These are phyloP conservation scores for Rhynchospora breviuscula DNA, from an alignment of 176 grass and related monocot species.

Conservation along the genomic window DNA sequence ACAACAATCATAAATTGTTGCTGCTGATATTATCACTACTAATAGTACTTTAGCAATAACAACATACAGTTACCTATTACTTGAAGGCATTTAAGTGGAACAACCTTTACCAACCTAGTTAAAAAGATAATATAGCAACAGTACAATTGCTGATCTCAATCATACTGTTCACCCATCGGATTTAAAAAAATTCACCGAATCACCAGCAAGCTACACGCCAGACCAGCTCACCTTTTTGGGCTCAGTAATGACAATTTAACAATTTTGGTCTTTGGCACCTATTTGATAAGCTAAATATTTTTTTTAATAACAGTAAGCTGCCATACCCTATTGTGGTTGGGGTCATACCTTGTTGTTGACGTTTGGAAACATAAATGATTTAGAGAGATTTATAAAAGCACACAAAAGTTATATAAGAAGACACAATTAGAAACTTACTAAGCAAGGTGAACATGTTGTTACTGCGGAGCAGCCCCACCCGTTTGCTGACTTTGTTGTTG, in stretches of 20 bases:
- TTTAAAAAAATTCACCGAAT: neutral
- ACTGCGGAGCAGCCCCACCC: neutral
- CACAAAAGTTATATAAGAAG: neutral
- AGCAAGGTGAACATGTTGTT: neutral
- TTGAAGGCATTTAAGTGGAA: neutral
- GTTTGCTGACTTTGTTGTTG: constrained; percentile 33
- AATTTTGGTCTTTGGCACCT: neutral
- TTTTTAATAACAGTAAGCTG: neutral
- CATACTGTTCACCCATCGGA: neutral
- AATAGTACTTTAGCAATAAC: neutral
- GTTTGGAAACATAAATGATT: neutral
- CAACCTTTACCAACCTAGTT: neutral
- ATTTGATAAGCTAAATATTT: neutral
- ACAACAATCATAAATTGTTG: neutral
- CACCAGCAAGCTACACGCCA: neutral
- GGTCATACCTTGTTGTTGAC: neutral
- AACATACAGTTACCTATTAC: neutral
- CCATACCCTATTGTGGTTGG: neutral
- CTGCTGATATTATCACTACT: neutral
- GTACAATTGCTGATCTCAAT: neutral
- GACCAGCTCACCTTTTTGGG: neutral
- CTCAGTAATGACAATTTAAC: neutral
- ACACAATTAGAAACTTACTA: neutral
- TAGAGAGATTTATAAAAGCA: neutral
- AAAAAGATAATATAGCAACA: neutral